phyloP scores from a whole-genome alignment of 208 protist species.

The Tritrichomonas foetus region DNA sequence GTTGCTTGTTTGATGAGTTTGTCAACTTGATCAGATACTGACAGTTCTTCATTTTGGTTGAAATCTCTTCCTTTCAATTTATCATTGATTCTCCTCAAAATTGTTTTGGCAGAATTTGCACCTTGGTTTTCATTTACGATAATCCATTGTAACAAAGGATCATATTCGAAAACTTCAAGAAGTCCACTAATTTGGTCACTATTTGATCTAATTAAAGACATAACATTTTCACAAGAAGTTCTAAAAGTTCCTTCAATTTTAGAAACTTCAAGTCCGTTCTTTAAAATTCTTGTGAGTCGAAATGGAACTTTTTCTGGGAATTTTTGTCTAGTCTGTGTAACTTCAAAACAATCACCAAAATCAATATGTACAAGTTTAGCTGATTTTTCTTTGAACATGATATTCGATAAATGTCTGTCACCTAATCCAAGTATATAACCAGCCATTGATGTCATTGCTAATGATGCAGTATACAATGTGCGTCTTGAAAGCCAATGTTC shows the following conservation, averaged over 20 bases:
- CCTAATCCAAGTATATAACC: slow-evolving; percentile 29
- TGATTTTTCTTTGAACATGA: slow-evolving; percentile 14
- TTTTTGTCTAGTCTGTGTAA: not conserved
- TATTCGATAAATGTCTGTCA: slow-evolving; percentile 29
- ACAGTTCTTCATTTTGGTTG: not conserved
- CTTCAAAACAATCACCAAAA: slow-evolving; percentile 39
- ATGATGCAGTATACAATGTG: not conserved
- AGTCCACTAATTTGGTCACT: not conserved
- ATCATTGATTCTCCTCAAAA: not conserved
- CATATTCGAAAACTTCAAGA: slow-evolving; percentile 27
- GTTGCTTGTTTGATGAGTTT: slow-evolving; percentile 10
- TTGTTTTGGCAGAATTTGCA: not conserved
- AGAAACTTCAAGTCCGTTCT: slow-evolving; percentile 35
- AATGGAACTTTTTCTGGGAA: slow-evolving; percentile 38
- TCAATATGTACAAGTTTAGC: slow-evolving; percentile 28
- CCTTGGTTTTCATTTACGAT: not conserved
- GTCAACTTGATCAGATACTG: not conserved
- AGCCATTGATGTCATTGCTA: slow-evolving; percentile 9
- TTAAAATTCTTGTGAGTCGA: slow-evolving; percentile 36
- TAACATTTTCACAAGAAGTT: not conserved
- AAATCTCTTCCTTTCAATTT: not conserved
- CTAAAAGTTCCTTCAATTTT: slow-evolving; percentile 40
- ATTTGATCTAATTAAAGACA: not conserved
- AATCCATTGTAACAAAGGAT: not conserved
- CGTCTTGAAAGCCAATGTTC: slow-evolving; percentile 22